phyloP scores from a whole-genome alignment of 2,329 filamentous ascomycete genomes.

The Arachnopeziza araneosa region DNA sequence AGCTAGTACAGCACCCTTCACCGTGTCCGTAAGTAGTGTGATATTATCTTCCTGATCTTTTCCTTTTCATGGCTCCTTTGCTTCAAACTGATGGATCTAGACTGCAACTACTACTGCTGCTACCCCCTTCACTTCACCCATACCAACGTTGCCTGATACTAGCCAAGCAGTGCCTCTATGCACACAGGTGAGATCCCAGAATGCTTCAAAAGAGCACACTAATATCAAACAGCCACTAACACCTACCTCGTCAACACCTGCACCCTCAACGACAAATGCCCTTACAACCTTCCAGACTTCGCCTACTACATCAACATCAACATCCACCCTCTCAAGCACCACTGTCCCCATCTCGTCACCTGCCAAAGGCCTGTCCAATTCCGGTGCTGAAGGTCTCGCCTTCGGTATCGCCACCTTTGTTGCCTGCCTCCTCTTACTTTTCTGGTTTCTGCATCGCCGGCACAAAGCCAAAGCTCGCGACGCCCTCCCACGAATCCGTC shows the following conservation, averaged over 20 bases:
- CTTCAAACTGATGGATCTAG: neutral
- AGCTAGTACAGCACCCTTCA: too few relatives aligned
- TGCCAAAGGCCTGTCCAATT: neutral
- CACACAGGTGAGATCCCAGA: neutral
- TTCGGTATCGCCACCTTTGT: neutral
- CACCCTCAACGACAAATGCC: too few relatives aligned
- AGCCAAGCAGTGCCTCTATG: neutral
- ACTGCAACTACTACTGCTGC: neutral
- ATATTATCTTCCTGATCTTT: neutral
- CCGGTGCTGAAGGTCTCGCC: neutral
- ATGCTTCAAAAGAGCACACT: neutral
- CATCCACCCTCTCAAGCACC: neutral
- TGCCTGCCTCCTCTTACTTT: neutral
- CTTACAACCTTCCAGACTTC: neutral
- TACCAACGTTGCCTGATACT: neutral
- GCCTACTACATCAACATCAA: neutral
- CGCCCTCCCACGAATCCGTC: too few relatives aligned
- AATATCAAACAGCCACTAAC: neutral
- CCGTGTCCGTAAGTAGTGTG: too few relatives aligned
- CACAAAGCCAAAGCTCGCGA: neutral
- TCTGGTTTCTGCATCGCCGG: neutral
- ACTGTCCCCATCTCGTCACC: neutral
- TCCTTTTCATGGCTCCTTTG: neutral
- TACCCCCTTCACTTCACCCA: neutral
- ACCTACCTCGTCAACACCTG: neutral